phyloP scores from a whole-genome alignment of 306 rosid genomes.

The Ormosia emarginata region DNA sequence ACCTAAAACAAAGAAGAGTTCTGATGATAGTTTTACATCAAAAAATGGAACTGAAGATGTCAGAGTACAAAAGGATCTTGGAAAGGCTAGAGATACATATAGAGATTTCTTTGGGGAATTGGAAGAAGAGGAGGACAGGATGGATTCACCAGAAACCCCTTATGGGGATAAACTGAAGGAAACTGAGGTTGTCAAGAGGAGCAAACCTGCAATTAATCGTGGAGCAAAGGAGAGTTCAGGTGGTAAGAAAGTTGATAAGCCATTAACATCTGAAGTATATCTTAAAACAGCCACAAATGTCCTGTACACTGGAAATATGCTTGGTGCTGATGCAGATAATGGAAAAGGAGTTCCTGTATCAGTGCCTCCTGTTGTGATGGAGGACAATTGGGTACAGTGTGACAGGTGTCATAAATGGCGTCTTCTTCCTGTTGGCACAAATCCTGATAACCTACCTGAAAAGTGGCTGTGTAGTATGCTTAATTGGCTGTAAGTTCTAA shows the following conservation, averaged over 20 bases:
- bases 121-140: slow-evolving; percentile 48
- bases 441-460: slow-evolving; percentile 77
- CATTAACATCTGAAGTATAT: slow-evolving; percentile 19
- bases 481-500: slow-evolving; percentile 93
- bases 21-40: slow-evolving; percentile 24
- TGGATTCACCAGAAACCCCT: slow-evolving; percentile 38
- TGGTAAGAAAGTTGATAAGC: slow-evolving; percentile 40
- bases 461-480: slow-evolving; percentile 97
- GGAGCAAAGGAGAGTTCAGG: slow-evolving; percentile 41
- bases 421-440: slow-evolving; percentile 81
- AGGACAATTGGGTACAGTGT: slow-evolving; percentile 84
- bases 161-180: slow-evolving; percentile 39
- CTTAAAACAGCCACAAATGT: slow-evolving; percentile 42
- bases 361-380: slow-evolving; percentile 41
- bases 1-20: slow-evolving; percentile 44
- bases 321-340: slow-evolving; percentile 38
- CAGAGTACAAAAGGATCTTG: slow-evolving; percentile 32
- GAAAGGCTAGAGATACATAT: slow-evolving; percentile 44
- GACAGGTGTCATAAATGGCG: slow-evolving; percentile 90
- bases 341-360: slow-evolving; percentile 34
- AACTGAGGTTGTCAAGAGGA: slow-evolving; percentile 39
- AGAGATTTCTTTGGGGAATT: slow-evolving; percentile 57
- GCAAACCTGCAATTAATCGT: slow-evolving; percentile 27
- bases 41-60: slow-evolving; percentile 40
- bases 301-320: slow-evolving; percentile 37